Conservation (phyloP, 768 basidiomycete species). For the Lyophyllum decastes region DNA sequence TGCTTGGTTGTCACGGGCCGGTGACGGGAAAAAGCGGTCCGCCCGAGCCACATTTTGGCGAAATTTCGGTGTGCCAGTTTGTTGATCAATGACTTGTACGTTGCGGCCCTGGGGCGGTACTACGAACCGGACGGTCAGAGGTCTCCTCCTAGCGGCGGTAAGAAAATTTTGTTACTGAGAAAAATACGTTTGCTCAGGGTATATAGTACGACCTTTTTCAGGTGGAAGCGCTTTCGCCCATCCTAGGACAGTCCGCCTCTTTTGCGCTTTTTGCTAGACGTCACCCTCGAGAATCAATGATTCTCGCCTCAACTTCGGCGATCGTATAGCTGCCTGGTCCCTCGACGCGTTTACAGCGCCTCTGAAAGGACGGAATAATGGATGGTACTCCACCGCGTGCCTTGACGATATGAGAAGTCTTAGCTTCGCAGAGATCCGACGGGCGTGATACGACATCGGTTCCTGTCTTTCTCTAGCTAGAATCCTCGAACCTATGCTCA, state of each 20-base stretch:
- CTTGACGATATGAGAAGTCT: not conserved
- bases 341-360: not conserved
- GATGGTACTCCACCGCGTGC: too few relatives aligned
- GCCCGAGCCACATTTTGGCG: not conserved
- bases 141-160: too few relatives aligned
- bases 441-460: not conserved
- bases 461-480: not conserved
- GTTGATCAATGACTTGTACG: too few relatives aligned
- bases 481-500: too few relatives aligned
- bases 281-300: not conserved
- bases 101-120: not conserved
- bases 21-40: not conserved
- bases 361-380: not conserved
- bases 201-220: not conserved
- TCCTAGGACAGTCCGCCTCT: not conserved
- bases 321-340: not conserved
- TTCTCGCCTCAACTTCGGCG: not conserved
- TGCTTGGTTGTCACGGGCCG: not conserved
- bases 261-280: not conserved
- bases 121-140: not conserved
- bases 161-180: too few relatives aligned
- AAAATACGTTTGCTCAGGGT: not conserved
- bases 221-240: not conserved
- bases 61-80: constrained; percentile 4
- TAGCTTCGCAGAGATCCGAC: not conserved